Conservation (phyloP, 2,329 filamentous ascomycete species). For the Fusarium sp. region DNA sequence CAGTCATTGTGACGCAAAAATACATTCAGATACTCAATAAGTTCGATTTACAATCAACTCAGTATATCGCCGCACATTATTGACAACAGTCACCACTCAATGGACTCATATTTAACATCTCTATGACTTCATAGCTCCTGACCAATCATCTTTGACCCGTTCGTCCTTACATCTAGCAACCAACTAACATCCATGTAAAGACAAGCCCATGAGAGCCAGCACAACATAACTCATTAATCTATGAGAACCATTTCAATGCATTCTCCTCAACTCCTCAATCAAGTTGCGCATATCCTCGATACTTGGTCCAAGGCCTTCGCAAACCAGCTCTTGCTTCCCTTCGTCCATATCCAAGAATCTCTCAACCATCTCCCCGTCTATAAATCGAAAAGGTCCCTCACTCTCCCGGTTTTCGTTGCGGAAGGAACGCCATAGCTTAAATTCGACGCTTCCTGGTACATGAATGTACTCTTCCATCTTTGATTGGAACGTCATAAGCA, state of each 20-base stretch:
- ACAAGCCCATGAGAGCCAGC: background rate
- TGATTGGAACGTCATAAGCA: slow-evolving; percentile 84
- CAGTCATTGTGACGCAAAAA: slow-evolving; percentile 3
- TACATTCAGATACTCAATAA: background rate
- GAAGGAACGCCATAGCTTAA: slow-evolving; percentile 85
- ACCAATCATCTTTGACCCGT: slow-evolving; percentile 42
- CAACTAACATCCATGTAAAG: background rate
- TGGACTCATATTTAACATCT: slow-evolving; percentile 5
- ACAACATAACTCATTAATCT: background rate
- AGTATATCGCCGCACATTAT: background rate
- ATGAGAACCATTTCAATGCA: slow-evolving; percentile 60
- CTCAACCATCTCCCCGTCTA: slow-evolving; percentile 93
- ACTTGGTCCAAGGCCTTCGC: slow-evolving; percentile 67
- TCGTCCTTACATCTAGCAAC: slow-evolving; percentile 36
- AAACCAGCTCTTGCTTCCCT: slow-evolving; percentile 64
- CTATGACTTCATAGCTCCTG: slow-evolving; percentile 4
- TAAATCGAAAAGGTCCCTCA: slow-evolving; percentile 84
- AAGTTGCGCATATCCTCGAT: slow-evolving; percentile 72
- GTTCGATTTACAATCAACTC: fast-evolving
- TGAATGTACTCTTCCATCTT: slow-evolving; percentile 74
- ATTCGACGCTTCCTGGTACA: slow-evolving; percentile 79
- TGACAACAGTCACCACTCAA: slow-evolving; percentile 13
- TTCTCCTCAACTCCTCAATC: slow-evolving; percentile 71
- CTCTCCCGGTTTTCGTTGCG: slow-evolving; percentile 78
- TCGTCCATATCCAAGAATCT: slow-evolving; percentile 80